Percentiles rank a stretch among this genome's conserved stretches.
phyloP scores from a whole-genome alignment of 495 filamentous ascomycete genomes.

The Endocarpon pusillum region DNA sequence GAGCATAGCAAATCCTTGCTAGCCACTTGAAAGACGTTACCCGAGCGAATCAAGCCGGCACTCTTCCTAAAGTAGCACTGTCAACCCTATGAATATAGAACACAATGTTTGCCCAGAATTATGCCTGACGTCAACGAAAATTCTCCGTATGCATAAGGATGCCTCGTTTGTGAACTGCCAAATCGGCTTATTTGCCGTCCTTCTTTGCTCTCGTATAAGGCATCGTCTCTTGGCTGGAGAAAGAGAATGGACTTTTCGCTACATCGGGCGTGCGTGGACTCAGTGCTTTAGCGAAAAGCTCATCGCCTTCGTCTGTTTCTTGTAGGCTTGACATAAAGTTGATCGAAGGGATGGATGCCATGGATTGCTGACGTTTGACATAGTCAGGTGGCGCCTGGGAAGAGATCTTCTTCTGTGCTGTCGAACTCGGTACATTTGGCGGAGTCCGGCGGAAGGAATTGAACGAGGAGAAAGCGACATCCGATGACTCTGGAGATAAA shows the following conservation, averaged over 20 bases:
- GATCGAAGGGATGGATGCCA: conserved; percentile 20
- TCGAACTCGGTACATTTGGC: conserved; percentile 9
- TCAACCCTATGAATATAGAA: too few relatives aligned
- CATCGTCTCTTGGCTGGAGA: conserved; percentile 15
- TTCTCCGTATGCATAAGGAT: too few relatives aligned
- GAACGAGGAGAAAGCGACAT: conserved; percentile 50
- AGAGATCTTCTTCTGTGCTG: conserved; percentile 16
- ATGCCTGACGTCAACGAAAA: too few relatives aligned
- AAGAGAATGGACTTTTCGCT: conserved; percentile 53
- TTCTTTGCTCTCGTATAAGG: conserved; percentile 1
- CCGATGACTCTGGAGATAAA: conserved; percentile 42
- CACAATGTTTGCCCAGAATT: too few relatives aligned
- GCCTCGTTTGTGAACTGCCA: too few relatives aligned
- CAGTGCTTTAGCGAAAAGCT: conserved; percentile 64
- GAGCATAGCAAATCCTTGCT: too few relatives aligned
- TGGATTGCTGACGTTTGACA: conserved; percentile 24
- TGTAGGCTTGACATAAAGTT: conserved; percentile 11
- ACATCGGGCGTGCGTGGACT: conserved; percentile 67
- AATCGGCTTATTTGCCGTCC: too few relatives aligned
- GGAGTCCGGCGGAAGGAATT: conserved; percentile 36
- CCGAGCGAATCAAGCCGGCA: too few relatives aligned
- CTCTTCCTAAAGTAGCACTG: too few relatives aligned
- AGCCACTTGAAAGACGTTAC: too few relatives aligned
- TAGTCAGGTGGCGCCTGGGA: conserved; percentile 25
- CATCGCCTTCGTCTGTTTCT: conserved; percentile 43